phyloP scores from a whole-genome alignment of 305 asterid species.

The Coffea humblotiana region DNA sequence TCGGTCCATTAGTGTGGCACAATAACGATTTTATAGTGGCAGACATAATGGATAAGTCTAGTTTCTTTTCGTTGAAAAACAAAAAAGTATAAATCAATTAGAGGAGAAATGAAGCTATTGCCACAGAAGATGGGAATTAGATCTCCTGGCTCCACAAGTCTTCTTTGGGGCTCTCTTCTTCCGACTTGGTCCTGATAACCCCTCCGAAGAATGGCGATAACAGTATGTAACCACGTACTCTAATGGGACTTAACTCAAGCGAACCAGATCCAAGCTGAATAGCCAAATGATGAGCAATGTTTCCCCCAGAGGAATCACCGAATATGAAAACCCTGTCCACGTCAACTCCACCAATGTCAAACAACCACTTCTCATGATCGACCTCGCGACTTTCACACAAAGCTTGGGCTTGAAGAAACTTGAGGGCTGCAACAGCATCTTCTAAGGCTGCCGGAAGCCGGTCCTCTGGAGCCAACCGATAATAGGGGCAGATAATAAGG shows the following conservation, averaged over 20 bases:
- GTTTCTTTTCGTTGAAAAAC: too few relatives aligned
- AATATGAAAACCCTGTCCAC: slow-evolving; percentile 25
- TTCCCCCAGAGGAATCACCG: slow-evolving; percentile 40
- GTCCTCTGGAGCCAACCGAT: slow-evolving; percentile 32
- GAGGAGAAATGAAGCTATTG: too few relatives aligned
- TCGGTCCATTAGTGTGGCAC: too few relatives aligned
- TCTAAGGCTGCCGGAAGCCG: slow-evolving; percentile 34
- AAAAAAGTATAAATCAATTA: too few relatives aligned
- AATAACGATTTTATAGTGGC: too few relatives aligned
- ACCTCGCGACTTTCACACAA: neutral
- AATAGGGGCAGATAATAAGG: slow-evolving; percentile 23
- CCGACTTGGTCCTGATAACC: slow-evolving; percentile 23
- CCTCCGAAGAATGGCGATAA: slow-evolving; percentile 38
- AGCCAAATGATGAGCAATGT: slow-evolving; percentile 35
- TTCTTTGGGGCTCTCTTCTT: slow-evolving; percentile 18
- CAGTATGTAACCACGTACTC: slow-evolving; percentile 29
- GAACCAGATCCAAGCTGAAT: slow-evolving; percentile 27
- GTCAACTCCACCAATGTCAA: slow-evolving; percentile 22
- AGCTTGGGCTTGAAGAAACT: slow-evolving; percentile 21
- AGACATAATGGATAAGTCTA: too few relatives aligned
- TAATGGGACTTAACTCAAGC: slow-evolving; percentile 20
- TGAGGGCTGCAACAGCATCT: slow-evolving; percentile 20
- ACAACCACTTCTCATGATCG: slow-evolving; percentile 8
- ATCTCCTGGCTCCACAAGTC: slow-evolving; percentile 19
- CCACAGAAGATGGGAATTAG: too few relatives aligned